Evolutionary conservation across 305 asterid genomes (phyloP), one percentile per base, ranked within the genome.

Genomic region (Ruellia speciosa): DNA sequence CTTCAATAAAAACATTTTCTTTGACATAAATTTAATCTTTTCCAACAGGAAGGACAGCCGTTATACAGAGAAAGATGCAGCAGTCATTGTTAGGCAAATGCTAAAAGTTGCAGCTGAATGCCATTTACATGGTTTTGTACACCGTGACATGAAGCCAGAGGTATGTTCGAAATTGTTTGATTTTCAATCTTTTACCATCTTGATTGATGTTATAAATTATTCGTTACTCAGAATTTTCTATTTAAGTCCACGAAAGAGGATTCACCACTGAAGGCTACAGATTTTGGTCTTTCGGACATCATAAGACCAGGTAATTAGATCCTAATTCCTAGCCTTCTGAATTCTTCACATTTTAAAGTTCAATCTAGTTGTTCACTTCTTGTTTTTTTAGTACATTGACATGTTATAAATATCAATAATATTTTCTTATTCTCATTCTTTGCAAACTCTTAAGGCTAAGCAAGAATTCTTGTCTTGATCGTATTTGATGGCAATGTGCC

Each of bases 131-230:
- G 97, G 97, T 63, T 77, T 88, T 70, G 99, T 93, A 63, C 99
- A 93, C 81, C 97, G 99, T 56, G 99, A 93, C 74, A 86, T 93
- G 97, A 93, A 93, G 71, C 99, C 99, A 12, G 99, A 93, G 95
- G 97, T 87, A 77, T 31, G 43, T n/a, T 17, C 9, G 5, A 50
- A 18, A 18, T 19, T 50, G 9, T 19, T 10, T 5, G n/a, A 33
- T 60, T 37, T 69, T 19, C 16, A 24, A 40, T 18, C 41, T 56
- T 52, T 49, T 24, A 20, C 11, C 41, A 12, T 57, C 64, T 66
- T 66, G 65, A 55, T 58, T 39, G 63, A 64, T 64, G 69, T 67
- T 68, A 60, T 73, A 46, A 71, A 56, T 33, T 37, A 35, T 14
- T 68, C 72, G 37, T 66, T 65, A 68, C 50, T 63, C 81, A 90